Evolutionary conservation across 495 filamentous ascomycete genomes (phyloP).

Genomic region (Trichodelitschia bisporula): DNA sequence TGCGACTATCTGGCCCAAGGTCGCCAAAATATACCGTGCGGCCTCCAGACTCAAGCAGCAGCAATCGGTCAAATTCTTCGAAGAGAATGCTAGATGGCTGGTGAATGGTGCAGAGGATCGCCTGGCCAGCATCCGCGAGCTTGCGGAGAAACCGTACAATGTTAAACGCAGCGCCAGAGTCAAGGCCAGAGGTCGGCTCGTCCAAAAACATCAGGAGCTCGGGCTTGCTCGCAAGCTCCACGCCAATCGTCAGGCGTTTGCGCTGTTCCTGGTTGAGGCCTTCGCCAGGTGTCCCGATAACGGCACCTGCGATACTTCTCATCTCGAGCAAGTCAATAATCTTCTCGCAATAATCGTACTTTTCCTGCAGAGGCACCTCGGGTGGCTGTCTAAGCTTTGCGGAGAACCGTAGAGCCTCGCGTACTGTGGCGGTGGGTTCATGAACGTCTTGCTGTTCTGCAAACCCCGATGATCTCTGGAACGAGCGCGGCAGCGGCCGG

Average conservation of each 20-base stretch:
- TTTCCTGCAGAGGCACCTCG: constrained; percentile 25
- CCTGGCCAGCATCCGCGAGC: constrained; percentile 37
- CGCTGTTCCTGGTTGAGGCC: constrained; percentile 35
- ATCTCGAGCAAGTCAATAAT: constrained; percentile 35
- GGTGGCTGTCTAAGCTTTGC: constrained; percentile 30
- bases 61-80: constrained; percentile 44
- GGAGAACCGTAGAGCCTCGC: constrained; percentile 34
- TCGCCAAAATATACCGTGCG: constrained; percentile 50
- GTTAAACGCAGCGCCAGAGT: constrained; percentile 36
- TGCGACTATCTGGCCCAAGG: constrained; percentile 26
- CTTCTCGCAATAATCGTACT: constrained; percentile 31
- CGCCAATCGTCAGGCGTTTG: constrained; percentile 40
- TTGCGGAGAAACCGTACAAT: constrained; percentile 40
- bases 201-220: constrained; percentile 51
- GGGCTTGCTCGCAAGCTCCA: constrained; percentile 42
- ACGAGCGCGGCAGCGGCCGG: constrained; percentile 13
- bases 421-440: constrained; percentile 32
- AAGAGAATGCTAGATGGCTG: constrained; percentile 53
- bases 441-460: constrained; percentile 37
- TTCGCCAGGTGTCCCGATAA: constrained; percentile 25
- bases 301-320: constrained; percentile 16
- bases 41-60: constrained; percentile 44
- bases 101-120: constrained; percentile 52
- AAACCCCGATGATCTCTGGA: constrained; percentile 22
- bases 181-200: constrained; percentile 52